Percentiles rank a stretch among this genome's conserved stretches.
Evolutionary conservation across 306 rosid species (phyloP).

Genomic region (Cucurbita pepo): DNA sequence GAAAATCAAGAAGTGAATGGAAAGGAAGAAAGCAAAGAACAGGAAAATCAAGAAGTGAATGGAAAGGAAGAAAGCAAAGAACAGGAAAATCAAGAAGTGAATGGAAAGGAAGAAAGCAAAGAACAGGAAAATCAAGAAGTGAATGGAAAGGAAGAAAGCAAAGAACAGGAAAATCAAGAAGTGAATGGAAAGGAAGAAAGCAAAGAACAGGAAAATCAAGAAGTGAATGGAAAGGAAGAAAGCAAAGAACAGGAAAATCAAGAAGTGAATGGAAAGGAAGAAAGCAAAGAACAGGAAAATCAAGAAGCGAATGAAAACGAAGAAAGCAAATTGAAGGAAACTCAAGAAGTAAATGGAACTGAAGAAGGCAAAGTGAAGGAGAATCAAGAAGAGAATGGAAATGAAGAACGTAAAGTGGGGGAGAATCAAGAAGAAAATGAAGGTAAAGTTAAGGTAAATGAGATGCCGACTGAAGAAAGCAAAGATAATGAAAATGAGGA

Average conservation of each 20-base stretch:
- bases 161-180: constrained; percentile 5
- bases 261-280: constrained; percentile 17
- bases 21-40: constrained; percentile 12
- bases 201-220: not conserved
- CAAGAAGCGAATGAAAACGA: constrained; percentile 5
- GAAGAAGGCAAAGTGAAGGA: not conserved
- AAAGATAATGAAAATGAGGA: not conserved
- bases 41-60: not conserved
- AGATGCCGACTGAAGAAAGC: constrained; percentile 26
- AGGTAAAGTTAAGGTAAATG: constrained; percentile 11
- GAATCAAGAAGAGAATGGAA: constrained; percentile 11
- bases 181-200: constrained; percentile 8
- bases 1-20: constrained; percentile 11
- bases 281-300: not conserved
- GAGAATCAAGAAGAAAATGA: constrained; percentile 1
- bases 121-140: too few species aligned
- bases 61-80: constrained; percentile 3
- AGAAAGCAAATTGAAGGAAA: not conserved
- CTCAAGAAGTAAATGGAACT: not conserved
- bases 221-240: not conserved
- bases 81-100: too few species aligned
- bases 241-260: not conserved
- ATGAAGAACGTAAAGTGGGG: constrained; percentile 10
- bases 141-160: not conserved
- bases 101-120: too few species aligned